Evolutionary conservation across 2,329 filamentous ascomycete species (phyloP), one percentile per base, ranked within the genome.

Genomic region (Aspergillus tanneri): DNA sequence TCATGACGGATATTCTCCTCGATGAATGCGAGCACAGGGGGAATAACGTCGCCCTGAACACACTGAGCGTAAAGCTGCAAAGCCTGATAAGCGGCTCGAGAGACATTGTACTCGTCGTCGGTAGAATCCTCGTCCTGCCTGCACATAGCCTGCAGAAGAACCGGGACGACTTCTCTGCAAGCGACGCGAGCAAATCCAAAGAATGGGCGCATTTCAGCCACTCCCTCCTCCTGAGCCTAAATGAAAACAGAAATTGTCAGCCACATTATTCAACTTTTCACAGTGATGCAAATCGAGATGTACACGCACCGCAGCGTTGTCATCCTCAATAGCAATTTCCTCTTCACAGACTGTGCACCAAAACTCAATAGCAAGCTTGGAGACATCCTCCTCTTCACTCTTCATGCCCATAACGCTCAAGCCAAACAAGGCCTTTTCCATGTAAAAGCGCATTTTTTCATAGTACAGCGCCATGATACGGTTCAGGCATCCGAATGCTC

Each of bases 271-370:
- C 22, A 3, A 30, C 14, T 12, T 19, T 27, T 37, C 21, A 36
- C 11, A 37, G 40, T 24, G 14, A 32, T 28, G 53, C 41, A 53
- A 21, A 18, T 24, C 12, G 8, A n/a, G n/a, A n/a, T 14, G 21
- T 9, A 40, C 24, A 70, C 75, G 59, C 74, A 87, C 84, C 72
- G 88, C 84, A 57, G 84, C 81, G 70, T 99, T 99, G 72, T 99
- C 93, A 66, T 99, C 93, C 67, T 99, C 93, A 63, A 99, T 97
- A 56, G 87, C 87, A 62, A 96, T 92, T 72, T 99, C 93, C 74
- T 99, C 93, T 71, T 99, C 93, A 72, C 93, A 99, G 40, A 99
- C 93, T n/a, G 93, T 96, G 78, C 92, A 97, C 93, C 93, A 99
- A 77, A 99, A 99, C 70, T 99, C 93, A 58, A 99, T 90, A 28